Conservation (phyloP, 2,329 filamentous ascomycete species). For the Verticillium dahliae region DNA sequence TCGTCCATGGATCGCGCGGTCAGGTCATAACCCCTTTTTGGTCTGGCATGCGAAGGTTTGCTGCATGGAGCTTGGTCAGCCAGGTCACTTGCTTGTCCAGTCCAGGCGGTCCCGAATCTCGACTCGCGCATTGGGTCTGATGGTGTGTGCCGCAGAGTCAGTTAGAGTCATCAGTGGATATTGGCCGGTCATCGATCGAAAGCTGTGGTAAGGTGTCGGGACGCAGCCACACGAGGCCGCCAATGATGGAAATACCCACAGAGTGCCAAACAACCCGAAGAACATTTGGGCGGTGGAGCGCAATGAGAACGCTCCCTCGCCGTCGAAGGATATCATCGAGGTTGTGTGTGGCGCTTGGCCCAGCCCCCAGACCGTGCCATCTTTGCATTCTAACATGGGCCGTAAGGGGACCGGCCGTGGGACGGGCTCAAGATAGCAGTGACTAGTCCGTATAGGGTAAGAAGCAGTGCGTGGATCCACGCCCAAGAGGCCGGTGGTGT, state of each 20-base stretch:
- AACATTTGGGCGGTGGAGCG: background rate
- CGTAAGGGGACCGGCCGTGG: background rate
- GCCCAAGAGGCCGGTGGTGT: constrained; percentile 2
- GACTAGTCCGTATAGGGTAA: background rate
- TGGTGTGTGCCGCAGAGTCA: background rate
- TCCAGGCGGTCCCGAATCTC: background rate
- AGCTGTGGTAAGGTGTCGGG: background rate
- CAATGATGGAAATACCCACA: background rate
- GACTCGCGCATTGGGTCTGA: background rate
- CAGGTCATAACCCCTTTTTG: background rate
- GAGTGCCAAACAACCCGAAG: background rate
- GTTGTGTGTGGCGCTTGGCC: background rate
- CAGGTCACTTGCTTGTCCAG: background rate
- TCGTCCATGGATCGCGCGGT: background rate
- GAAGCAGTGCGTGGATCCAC: background rate
- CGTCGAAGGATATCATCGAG: background rate
- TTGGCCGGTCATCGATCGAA: background rate
- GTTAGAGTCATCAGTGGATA: background rate
- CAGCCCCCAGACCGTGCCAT: background rate
- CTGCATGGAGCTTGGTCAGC: background rate
- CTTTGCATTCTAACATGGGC: background rate
- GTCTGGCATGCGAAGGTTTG: background rate
- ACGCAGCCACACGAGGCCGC: background rate
- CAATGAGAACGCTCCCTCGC: background rate
- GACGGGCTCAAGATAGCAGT: background rate